Percentiles rank a stretch among this genome's conserved stretches.
Conservation (phyloP, 179 eudicot species). For the Silene coronaria region DNA sequence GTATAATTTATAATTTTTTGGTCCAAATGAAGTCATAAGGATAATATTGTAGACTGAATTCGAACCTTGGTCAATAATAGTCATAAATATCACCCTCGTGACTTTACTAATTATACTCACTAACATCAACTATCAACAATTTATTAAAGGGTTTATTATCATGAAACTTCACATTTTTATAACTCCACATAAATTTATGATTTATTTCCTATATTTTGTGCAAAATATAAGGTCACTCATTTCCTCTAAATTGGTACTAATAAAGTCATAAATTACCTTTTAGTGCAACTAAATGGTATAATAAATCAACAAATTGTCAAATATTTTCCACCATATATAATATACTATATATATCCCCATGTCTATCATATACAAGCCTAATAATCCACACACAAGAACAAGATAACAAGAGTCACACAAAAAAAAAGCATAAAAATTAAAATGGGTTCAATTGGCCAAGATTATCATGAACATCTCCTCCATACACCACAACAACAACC, state of each 20-base stretch:
- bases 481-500: background rate
- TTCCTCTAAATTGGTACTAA: background rate
- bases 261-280: background rate
- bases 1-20: no score
- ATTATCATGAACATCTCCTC: background rate
- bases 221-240: no score
- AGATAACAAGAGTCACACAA: background rate
- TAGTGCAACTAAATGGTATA: background rate
- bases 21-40: no score
- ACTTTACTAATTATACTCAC: no score
- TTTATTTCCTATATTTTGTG: no score
- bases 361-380: background rate
- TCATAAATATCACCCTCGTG: no score
- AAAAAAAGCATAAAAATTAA: background rate
- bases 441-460: slow-evolving; percentile 8
- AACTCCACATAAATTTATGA: no score
- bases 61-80: no score
- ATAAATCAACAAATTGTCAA: slow-evolving; percentile 1
- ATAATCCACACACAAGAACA: background rate
- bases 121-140: no score
- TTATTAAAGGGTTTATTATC: no score
- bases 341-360: background rate
- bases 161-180: no score
- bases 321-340: background rate
- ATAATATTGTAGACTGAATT: no score